phyloP scores from a whole-genome alignment of 164 flowering plant genomes.

The Liquidambar formosana region DNA sequence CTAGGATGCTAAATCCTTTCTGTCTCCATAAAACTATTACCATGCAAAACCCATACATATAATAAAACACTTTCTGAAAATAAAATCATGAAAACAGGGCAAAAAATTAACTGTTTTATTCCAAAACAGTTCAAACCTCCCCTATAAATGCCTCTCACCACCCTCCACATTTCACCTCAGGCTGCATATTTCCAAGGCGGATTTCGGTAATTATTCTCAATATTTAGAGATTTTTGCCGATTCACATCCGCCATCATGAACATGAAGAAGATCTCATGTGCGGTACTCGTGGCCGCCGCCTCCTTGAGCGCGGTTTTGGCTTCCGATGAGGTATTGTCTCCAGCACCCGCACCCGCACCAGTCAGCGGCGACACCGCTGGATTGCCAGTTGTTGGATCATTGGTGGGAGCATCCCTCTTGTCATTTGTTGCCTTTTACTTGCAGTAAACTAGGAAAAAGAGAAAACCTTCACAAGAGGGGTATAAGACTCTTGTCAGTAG shows the following conservation, averaged over 20 bases:
- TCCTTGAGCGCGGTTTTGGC: slow-evolving; percentile 24
- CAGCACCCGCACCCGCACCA: slow-evolving; percentile 31
- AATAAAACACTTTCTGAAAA: no score
- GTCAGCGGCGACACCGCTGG: slow-evolving; percentile 23
- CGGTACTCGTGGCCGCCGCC: slow-evolving; percentile 28
- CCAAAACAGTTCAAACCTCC: no score
- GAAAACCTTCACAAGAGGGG: not conserved
- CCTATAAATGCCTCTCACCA: no score
- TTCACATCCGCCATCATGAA: slow-evolving; percentile 12
- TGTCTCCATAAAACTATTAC: no score
- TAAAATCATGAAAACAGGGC: no score
- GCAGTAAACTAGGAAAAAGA: slow-evolving; percentile 11
- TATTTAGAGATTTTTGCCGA: no score
- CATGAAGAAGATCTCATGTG: slow-evolving; percentile 28
- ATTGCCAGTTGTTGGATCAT: slow-evolving; percentile 25
- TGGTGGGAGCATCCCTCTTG: slow-evolving; percentile 30
- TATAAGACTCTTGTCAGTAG: not conserved
- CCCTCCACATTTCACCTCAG: no score
- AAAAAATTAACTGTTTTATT: no score
- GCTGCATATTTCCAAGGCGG: no score
- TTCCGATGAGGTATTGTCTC: slow-evolving; percentile 12
- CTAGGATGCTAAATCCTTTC: no score
- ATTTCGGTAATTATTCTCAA: no score
- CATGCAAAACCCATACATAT: no score
- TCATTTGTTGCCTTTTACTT: slow-evolving; percentile 30